Conservation (phyloP, 1,284 basidiomycete species). For the Melampsora occidentalis region DNA sequence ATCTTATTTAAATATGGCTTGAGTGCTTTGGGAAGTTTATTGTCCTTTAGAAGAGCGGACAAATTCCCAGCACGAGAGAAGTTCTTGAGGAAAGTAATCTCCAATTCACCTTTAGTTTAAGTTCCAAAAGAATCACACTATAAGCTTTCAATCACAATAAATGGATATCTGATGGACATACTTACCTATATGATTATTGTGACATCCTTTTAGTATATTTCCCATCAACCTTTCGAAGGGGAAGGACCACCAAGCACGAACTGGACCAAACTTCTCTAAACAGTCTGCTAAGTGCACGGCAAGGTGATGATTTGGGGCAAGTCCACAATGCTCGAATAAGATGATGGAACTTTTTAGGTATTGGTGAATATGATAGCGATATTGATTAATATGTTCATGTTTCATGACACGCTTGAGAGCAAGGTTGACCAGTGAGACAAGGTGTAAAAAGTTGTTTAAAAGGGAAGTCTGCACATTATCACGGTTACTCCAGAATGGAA, state of each 20-base stretch:
- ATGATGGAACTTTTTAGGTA: slow-evolving; percentile 18
- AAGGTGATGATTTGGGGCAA: slow-evolving; percentile 11
- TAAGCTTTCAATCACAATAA: too few species aligned
- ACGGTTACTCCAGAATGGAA: not conserved
- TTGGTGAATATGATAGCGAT: slow-evolving; percentile 7
- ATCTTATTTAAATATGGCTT: not conserved
- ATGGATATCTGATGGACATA: too few species aligned
- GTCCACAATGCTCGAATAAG: not conserved
- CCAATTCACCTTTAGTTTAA: not conserved
- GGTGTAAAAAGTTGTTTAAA: slow-evolving; percentile 20
- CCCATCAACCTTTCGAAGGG: not conserved
- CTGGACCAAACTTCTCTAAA: too few species aligned
- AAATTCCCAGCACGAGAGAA: slow-evolving; percentile 16
- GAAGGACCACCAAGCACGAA: slow-evolving; percentile 19
- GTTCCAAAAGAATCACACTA: too few species aligned
- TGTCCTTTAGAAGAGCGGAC: not conserved
- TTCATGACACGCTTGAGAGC: slow-evolving; percentile 2
- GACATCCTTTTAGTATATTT: not conserved
- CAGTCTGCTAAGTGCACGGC: slow-evolving; percentile 17
- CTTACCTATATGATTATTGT: slow-evolving; percentile 18
- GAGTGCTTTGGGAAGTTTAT: not conserved
- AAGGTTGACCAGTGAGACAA: slow-evolving; percentile 1
- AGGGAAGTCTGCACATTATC: not conserved
- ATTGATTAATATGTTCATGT: not conserved
- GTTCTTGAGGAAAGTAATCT: not conserved